Base-by-base conservation (phyloP, 768 basidiomycete genomes). In the Tephrocybe sp. region DNA sequence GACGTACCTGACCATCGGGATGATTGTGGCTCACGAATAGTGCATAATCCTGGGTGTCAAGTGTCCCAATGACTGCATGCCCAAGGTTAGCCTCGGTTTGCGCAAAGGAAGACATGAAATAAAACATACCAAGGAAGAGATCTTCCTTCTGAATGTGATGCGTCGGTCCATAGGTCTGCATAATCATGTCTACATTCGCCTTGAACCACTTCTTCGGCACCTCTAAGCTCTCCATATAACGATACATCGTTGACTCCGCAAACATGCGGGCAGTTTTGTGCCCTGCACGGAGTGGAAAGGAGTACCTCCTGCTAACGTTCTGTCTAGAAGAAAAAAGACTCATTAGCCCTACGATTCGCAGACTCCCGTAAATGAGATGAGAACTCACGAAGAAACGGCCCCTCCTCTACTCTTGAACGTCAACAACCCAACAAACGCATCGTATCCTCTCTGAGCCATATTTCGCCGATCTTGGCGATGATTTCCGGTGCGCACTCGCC, bases 151-250 rank as follows among this genome's bases (percentile, higher is more conserved):
- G 73, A 39, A 86, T 77, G 4, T 66, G 69, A 54, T 80, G 78
- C 40, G 62, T 54, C 27, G 59, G 13, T 4, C 74, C 80, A 62
- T 78, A 90, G 15, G 77, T 64, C 35, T 77, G 63, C 67, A 90
- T 57, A 54, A 93, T 83, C 18, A 69, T 60, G 49, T 87, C 78
- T 21, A 83, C 79, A 56, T 92, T 85, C 4, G 77, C 74, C 49
- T 77, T 79, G 65, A 93, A 86, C 87, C 90, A 93, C 51, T 69
- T 76, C 58, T 80, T 84, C 0, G 89, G 81, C 9, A 82, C 78
- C 6, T 81, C 77, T 37, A 87, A 57, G 32, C 76, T 73, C 47
- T 83, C 78, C 53, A 90, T 73, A 56, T 86, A 89, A 15, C 74
- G 76, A 64, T 88, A 88, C 52, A 82, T 71, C 24, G 84, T 86